Conservation (phyloP, 176 grass and related monocot species). For the Canna indica region DNA sequence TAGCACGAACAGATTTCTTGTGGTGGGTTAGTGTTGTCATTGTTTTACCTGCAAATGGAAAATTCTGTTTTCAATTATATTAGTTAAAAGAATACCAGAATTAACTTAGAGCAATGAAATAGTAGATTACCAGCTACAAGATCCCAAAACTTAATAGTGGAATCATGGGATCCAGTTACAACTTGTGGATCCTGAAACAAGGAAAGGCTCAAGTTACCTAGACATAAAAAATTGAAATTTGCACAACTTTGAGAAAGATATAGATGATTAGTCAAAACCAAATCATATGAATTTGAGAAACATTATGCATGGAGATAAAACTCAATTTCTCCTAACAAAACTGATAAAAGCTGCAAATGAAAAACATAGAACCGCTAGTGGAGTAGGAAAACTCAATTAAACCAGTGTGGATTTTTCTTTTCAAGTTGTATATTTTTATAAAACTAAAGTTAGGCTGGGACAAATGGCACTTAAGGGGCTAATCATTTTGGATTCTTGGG, state of each 20-base stretch:
- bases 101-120: background rate
- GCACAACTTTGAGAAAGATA: background rate
- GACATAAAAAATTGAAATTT: conserved; percentile 5
- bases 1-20: conserved; percentile 92
- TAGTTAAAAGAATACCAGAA: conserved; percentile 2
- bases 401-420: background rate
- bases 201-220: background rate
- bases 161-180: conserved; percentile 94
- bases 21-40: conserved; percentile 95
- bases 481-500: too few species aligned
- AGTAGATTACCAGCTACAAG: conserved; percentile 75
- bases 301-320: background rate
- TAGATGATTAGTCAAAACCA: background rate
- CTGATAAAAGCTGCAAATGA: background rate
- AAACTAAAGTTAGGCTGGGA: too few species aligned
- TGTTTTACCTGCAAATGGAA: conserved; percentile 56
- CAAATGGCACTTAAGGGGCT: too few species aligned
- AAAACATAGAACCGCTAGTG: background rate
- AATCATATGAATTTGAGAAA: background rate
- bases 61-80: conserved; percentile 17
- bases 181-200: conserved; percentile 88
- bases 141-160: conserved; percentile 97
- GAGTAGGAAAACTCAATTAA: background rate
- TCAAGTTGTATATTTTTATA: too few species aligned
- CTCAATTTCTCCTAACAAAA: background rate